Evolutionary conservation across 1,284 basidiomycete species (phyloP).

Genomic region (Cystobasidium pallidum): DNA sequence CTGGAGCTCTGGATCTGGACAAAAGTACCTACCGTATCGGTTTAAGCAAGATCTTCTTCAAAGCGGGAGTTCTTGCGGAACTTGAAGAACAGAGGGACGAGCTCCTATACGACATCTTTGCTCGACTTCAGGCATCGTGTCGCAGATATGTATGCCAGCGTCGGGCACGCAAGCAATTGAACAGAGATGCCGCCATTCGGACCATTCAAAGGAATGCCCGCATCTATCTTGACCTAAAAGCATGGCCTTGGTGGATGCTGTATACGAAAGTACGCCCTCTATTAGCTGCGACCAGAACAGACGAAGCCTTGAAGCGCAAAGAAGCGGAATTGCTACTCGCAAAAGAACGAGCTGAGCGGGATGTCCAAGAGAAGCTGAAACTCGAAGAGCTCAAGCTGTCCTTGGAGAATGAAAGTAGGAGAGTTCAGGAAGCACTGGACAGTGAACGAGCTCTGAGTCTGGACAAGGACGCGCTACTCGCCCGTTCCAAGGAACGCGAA

Average conservation of each 20-base stretch:
- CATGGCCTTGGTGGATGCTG: slow-evolving; percentile 99
- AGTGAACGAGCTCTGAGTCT: slow-evolving; percentile 77
- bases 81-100: slow-evolving; percentile 90
- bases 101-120: slow-evolving; percentile 85
- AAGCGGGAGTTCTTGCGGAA: slow-evolving; percentile 96
- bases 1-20: slow-evolving; percentile 85
- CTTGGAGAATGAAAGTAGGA: slow-evolving; percentile 77
- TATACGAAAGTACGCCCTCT: slow-evolving; percentile 91
- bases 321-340: slow-evolving; percentile 80
- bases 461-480: slow-evolving; percentile 84
- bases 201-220: slow-evolving; percentile 94
- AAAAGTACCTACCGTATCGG: slow-evolving; percentile 85
- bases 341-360: slow-evolving; percentile 82
- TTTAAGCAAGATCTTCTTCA: slow-evolving; percentile 98
- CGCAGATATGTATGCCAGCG: slow-evolving; percentile 83
- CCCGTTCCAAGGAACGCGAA: slow-evolving; percentile 82
- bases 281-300: slow-evolving; percentile 86
- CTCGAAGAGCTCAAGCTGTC: slow-evolving; percentile 77
- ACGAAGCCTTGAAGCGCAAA: slow-evolving; percentile 87
- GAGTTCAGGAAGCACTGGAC: slow-evolving; percentile 77
- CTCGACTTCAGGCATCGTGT: slow-evolving; percentile 80
- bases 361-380: slow-evolving; percentile 75
- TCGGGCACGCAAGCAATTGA: slow-evolving; percentile 92
- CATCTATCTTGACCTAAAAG: slow-evolving; percentile 81
- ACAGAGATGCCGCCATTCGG: slow-evolving; percentile 85